Percentiles rank a stretch among this genome's conserved stretches.
These are phyloP conservation scores for Paracoccidioides lutzii DNA, from an alignment of 2,329 filamentous ascomycete genomes.

Conservation along the genomic window DNA sequence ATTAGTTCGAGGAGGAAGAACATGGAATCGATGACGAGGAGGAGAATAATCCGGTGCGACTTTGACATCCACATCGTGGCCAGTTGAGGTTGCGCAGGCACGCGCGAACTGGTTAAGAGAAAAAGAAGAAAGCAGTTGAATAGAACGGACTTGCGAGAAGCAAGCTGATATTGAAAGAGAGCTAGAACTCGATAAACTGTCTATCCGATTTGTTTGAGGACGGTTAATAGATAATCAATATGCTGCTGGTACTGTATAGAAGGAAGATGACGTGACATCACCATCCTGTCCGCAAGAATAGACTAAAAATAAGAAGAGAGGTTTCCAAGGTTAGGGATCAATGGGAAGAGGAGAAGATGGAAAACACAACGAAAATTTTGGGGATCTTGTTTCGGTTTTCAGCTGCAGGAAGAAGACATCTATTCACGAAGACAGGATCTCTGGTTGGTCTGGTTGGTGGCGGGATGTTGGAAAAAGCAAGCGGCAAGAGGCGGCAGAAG, in stretches of 20 bases:
- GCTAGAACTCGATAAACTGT: not conserved
- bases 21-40: constrained; percentile 74
- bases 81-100: not conserved
- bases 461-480: no score
- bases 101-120: not conserved
- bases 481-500: no score
- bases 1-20: constrained; percentile 88
- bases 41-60: constrained; percentile 77
- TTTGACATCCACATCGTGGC: constrained; percentile 76
- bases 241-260: not conserved
- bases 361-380: no score
- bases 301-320: not conserved
- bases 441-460: no score
- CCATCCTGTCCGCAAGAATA: not conserved
- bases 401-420: no score
- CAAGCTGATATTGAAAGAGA: not conserved
- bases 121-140: not conserved
- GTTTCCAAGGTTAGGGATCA: not conserved
- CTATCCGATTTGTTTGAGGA: not conserved
- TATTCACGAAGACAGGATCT: no score
- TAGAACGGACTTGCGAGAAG: not conserved
- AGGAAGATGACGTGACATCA: not conserved
- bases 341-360: not conserved
- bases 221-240: not conserved
- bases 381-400: no score